Evolutionary conservation across 2,329 filamentous ascomycete genomes (phyloP), one percentile per base, ranked within the genome.

Genomic region (Fusarium sublunatum): DNA sequence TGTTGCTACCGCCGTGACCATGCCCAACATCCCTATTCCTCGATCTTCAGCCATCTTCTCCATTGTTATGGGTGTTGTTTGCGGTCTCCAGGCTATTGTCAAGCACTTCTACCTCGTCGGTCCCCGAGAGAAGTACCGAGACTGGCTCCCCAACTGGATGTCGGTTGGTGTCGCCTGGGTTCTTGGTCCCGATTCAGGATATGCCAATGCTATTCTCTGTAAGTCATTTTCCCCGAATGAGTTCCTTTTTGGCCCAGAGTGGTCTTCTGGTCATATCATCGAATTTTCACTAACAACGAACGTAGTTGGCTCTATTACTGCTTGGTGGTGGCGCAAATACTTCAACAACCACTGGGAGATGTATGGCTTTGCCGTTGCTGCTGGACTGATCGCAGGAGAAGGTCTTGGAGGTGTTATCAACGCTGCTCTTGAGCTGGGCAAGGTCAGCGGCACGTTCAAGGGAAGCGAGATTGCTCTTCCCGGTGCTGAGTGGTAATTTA

Each of bases 91-190:
- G 75, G 82, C 85, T 3, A 47, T 87, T 10, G 55, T 84, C 67
- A 80, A 85, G 57, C 83, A 85, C 71, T 84, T 82, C 69, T 81
- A 80, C 56, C 82, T 85, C 53, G 77, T 78, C 25, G 84, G 84
- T 15, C 68, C 74, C 7, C 79, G 80, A 36, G 81, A 82, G 64
- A 86, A 85, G 77, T 82, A 86, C 72, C 76, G 82, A 47, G 71
- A 76, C n/a, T 88, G 81, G 71, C 80, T 87, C 54, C 86, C 86
- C 56, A 88, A 88, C 77, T 86, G 85, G 81, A 87, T 87, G 83
- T 81, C 82, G 36, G 77, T 88, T 12, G 84, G 83, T 49, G 79
- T 88, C 26, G 83, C 85, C 3, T 88, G 87, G 74, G 81, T 87
- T 6, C 71, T 88, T 3, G 83, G 85, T 0, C 79, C 82, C 15